Conservation (phyloP, 768 basidiomycete species). For the Phlegmacium glaucopus region DNA sequence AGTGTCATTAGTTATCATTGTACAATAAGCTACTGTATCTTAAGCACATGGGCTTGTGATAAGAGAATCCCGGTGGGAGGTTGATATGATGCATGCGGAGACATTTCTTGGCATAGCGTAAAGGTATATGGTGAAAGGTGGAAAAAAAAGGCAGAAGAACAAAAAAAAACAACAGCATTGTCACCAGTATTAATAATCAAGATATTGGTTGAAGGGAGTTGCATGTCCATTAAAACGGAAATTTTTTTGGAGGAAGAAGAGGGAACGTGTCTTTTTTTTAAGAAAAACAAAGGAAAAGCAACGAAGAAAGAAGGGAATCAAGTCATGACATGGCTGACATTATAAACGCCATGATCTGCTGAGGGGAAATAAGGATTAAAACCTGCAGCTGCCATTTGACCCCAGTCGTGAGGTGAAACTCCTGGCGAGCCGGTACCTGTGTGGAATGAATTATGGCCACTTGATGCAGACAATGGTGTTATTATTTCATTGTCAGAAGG, state of each 20-base stretch:
- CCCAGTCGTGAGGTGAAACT: constrained; percentile 63
- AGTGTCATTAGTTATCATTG: constrained; percentile 7
- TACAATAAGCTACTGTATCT: constrained; percentile 11
- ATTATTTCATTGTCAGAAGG: constrained; percentile 63
- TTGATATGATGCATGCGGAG: too few relatives aligned
- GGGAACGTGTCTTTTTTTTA: too few relatives aligned
- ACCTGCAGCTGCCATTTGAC: constrained; percentile 46
- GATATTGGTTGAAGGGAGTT: too few relatives aligned
- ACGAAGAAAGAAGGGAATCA: constrained; percentile 26
- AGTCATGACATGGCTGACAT: constrained; percentile 47
- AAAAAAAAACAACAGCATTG: too few relatives aligned
- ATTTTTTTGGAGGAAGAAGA: neutral
- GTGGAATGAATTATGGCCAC: constrained; percentile 45
- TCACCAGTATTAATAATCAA: too few relatives aligned
- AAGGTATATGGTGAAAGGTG: too few relatives aligned
- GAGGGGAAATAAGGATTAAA: constrained; percentile 73
- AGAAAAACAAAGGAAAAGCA: too few relatives aligned
- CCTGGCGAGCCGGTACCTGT: constrained; percentile 38
- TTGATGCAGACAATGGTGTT: constrained; percentile 50
- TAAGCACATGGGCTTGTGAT: neutral
- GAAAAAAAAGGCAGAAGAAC: too few relatives aligned
- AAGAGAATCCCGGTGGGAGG: constrained; percentile 7
- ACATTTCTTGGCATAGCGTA: too few relatives aligned
- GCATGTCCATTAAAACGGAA: too few relatives aligned
- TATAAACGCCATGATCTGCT: constrained; percentile 51